Evolutionary conservation across 192 early-diverging fungal genomes (phyloP).

Genomic region (Coemansia sp.): DNA sequence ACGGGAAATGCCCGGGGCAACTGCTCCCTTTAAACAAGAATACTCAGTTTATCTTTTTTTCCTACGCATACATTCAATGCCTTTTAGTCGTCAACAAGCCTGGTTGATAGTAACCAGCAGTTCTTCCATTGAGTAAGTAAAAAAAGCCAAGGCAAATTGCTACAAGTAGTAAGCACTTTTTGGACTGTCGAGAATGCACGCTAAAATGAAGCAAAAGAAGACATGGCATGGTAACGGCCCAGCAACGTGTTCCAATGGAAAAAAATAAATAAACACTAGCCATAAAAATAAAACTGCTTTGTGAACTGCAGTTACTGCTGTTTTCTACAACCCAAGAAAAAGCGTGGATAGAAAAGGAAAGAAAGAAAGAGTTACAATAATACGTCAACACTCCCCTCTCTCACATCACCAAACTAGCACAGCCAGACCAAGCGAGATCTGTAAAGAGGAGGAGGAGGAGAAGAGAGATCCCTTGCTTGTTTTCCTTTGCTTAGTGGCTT

Average conservation of each 20-base stretch:
- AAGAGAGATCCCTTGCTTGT: too few species aligned
- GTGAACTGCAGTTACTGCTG: neutral
- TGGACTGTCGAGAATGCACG: neutral
- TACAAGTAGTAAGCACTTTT: neutral
- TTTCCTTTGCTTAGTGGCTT: too few species aligned
- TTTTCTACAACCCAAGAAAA: neutral
- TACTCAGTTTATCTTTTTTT: neutral
- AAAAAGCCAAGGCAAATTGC: too few species aligned
- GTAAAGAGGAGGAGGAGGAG: too few species aligned
- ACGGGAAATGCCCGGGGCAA: too few species aligned
- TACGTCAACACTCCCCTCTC: neutral
- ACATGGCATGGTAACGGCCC: too few species aligned
- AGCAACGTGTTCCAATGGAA: neutral
- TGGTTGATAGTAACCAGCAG: too few species aligned
- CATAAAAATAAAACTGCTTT: neutral
- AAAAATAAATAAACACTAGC: neutral
- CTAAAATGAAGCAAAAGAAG: neutral
- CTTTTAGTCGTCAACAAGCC: too few species aligned
- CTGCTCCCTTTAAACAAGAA: neutral
- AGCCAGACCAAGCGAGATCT: too few species aligned
- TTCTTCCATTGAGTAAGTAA: too few species aligned
- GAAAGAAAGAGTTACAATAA: neutral
- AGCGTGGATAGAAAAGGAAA: neutral
- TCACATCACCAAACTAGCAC: neutral
- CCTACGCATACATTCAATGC: too few species aligned